Base-by-base conservation (phyloP, 1,284 basidiomycete species). In the Ustilago tritici region DNA sequence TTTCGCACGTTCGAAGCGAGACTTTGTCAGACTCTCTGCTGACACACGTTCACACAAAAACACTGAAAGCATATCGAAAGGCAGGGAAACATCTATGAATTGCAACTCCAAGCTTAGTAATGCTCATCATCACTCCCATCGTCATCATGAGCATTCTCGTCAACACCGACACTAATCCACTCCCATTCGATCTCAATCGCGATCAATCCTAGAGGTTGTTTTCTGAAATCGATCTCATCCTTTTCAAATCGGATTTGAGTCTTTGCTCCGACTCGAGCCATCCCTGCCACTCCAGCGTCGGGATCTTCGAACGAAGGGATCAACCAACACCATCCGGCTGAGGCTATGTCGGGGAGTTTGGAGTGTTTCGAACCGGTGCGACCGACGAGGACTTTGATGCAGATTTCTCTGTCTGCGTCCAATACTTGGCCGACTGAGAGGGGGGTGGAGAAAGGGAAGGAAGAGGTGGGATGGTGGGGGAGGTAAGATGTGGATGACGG, bases 181-280 rank as follows among this genome's bases (percentile, higher is more conserved):
- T 81, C 75, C 81, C 82, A 84, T 35, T 83, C 84, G 14, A 87
- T 59, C 70, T 83, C 82, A 35, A 87, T 65, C 28, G 66, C 72
- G 1, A 76, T 53, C 49, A 87, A 65, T 1, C 83, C 83, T 11
- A 81, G 65, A n/a, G 81, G 82, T n/a, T 69, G 56, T 50, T 87
- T 87, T 46, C 82, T 68, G 49, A 87, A 87, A 67, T 87, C 86
- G 23, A 87, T 80, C 66, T 87, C 84, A 28, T 78, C 76, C 38
- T 63, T 69, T 5, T 64, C 68, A 28, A 86, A 72, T 3, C 71
- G 34, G 28, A 84, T 49, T 54, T 61, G 19, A 41, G 75, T 74
- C 40, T 34, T 36, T 19, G 47, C 58, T 6, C 68, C 71, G 10
- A 61, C 50, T 5, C 47, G 47, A 12, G 57, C 61, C 61, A 73